phyloP scores from a whole-genome alignment of 2,329 filamentous ascomycete species.

The Tolypocladium ophioglossoides region DNA sequence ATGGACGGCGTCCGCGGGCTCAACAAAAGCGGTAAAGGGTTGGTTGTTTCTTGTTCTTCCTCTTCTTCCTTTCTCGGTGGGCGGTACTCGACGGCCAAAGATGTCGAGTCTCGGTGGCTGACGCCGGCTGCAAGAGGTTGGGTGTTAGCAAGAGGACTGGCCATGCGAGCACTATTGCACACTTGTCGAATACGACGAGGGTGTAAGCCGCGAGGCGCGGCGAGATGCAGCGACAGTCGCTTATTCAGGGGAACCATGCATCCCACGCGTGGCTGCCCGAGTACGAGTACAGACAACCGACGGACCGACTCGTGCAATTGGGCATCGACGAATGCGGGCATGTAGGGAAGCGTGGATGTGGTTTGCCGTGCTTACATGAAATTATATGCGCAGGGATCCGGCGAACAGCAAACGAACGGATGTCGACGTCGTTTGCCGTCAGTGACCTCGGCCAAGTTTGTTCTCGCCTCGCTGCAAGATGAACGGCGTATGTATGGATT shows the following conservation, averaged over 20 bases:
- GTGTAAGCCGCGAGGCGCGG: not conserved
- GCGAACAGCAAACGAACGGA: slow-evolving; percentile 1
- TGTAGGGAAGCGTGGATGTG: not conserved
- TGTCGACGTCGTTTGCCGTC: not conserved
- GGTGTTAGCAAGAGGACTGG: not conserved
- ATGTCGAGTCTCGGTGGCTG: not conserved
- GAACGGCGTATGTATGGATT: not conserved
- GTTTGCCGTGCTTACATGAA: slow-evolving; percentile 4
- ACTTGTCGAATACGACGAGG: not conserved
- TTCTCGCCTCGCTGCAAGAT: not conserved
- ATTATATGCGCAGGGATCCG: not conserved
- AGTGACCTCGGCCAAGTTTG: not conserved
- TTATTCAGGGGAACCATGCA: not conserved
- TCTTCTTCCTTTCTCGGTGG: not conserved
- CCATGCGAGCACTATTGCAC: not conserved
- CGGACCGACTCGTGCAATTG: not conserved
- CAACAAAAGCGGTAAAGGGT: not conserved
- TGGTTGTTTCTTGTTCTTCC: not conserved
- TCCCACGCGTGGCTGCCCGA: not conserved
- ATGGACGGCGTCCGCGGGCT: not conserved
- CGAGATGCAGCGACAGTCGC: not conserved
- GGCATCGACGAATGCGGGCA: not conserved
- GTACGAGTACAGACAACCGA: not conserved
- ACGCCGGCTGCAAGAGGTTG: not conserved
- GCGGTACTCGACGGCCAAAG: not conserved